phyloP scores from a whole-genome alignment of 805 yeast genomes.

The Candida qinlingensis region DNA sequence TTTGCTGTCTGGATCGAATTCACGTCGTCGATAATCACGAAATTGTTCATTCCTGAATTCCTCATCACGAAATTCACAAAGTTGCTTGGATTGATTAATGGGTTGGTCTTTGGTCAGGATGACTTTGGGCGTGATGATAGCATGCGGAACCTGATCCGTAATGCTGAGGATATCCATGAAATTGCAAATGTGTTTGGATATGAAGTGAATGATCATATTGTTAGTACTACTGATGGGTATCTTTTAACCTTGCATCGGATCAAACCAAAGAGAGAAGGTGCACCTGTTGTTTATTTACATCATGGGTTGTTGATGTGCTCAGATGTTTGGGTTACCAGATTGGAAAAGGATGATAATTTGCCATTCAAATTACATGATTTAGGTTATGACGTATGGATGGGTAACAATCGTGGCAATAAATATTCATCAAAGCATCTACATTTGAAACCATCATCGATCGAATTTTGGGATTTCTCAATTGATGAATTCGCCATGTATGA shows the following conservation, averaged over 20 bases:
- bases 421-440: constrained; percentile 46
- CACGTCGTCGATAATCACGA: constrained; percentile 38
- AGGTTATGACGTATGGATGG: constrained; percentile 94
- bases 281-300: constrained; percentile 71
- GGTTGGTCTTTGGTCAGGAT: constrained; percentile 1
- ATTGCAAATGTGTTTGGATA: constrained; percentile 69
- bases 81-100: constrained; percentile 2
- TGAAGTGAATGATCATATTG: constrained; percentile 69
- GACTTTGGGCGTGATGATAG: constrained; percentile 13
- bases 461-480: constrained; percentile 85
- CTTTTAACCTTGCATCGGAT: constrained; percentile 72
- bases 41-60: constrained; percentile 36
- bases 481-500: constrained; percentile 92
- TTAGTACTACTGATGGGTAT: constrained; percentile 73
- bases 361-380: constrained; percentile 71
- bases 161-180: constrained; percentile 51
- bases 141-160: constrained; percentile 33
- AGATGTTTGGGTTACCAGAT: constrained; percentile 69
- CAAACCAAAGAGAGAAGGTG: constrained; percentile 31
- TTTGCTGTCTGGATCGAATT: constrained; percentile 46
- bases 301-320: constrained; percentile 90
- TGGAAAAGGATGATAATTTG: constrained; percentile 45
- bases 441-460: constrained; percentile 25
- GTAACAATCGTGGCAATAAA: constrained; percentile 90
- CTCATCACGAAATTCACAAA: constrained; percentile 34